Conservation (phyloP, 306 rosid genomes). For the Cyclanthera cordifolia region DNA sequence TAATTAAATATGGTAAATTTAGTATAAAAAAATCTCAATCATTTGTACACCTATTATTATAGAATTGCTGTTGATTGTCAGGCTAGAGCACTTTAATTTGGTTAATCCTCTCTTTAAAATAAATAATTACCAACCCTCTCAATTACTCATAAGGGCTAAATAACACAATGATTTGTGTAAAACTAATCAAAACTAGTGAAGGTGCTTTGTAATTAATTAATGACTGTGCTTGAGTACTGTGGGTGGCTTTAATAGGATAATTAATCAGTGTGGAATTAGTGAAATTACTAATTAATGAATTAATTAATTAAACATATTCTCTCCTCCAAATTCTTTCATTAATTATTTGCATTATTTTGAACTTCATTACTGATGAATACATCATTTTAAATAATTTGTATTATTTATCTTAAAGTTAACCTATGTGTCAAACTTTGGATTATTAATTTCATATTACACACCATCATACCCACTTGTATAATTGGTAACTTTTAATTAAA, state of each 20-base stretch:
- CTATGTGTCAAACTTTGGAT: background rate
- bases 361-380: background rate
- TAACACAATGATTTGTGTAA: slow-evolving; percentile 10
- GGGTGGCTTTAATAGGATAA: background rate
- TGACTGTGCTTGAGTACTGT: slow-evolving; percentile 8
- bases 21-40: background rate
- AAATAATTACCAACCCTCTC: slow-evolving; percentile 11
- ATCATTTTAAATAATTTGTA: background rate
- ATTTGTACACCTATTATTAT: slow-evolving; percentile 14
- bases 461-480: background rate
- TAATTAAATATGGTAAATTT: background rate
- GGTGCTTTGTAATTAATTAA: slow-evolving; percentile 9
- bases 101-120: slow-evolving; percentile 5
- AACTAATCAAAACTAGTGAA: slow-evolving; percentile 12
- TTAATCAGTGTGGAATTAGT: background rate
- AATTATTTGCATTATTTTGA: background rate
- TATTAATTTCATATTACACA: background rate
- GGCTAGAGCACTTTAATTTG: slow-evolving; percentile 12
- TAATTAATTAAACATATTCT: background rate
- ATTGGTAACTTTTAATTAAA: slow-evolving; percentile 8
- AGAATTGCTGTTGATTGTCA: slow-evolving; percentile 7
- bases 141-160: background rate
- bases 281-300: background rate
- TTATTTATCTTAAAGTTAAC: background rate
- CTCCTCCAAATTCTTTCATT: background rate